Evolutionary conservation across 1,284 basidiomycete species (phyloP).

Genomic region (Trametes versicolor): DNA sequence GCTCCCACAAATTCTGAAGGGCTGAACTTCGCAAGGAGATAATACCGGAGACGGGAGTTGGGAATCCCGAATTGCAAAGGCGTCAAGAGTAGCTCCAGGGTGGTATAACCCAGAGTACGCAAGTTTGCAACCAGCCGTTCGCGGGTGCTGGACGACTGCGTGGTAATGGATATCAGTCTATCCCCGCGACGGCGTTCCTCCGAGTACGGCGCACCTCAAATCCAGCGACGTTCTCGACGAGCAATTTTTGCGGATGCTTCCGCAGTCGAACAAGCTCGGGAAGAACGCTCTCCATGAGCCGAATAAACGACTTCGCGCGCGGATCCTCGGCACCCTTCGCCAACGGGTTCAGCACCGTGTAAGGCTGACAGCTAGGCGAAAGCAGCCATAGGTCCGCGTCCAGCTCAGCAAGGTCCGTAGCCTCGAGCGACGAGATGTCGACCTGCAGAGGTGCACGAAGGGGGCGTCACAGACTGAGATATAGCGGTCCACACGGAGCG

Average conservation of each 20-base stretch:
- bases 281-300: constrained; percentile 71
- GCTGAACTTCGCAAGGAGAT: constrained; percentile 69
- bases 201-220: constrained; percentile 66
- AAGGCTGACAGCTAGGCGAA: constrained; percentile 84
- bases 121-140: constrained; percentile 60
- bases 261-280: constrained; percentile 59
- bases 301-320: constrained; percentile 78
- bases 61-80: constrained; percentile 82
- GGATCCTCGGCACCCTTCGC: constrained; percentile 76
- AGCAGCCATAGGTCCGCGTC: constrained; percentile 73
- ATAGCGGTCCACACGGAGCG: constrained; percentile 19
- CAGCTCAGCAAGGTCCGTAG: constrained; percentile 53
- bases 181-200: not conserved
- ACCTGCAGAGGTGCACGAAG: constrained; percentile 49
- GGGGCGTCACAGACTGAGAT: not conserved
- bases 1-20: constrained; percentile 46
- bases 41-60: constrained; percentile 82
- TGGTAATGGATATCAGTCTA: constrained; percentile 1
- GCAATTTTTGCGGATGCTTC: constrained; percentile 62
- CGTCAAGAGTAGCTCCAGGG: constrained; percentile 70
- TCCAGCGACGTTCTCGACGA: constrained; percentile 83
- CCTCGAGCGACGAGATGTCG: constrained; percentile 69
- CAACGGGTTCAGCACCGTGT: constrained; percentile 77
- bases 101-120: constrained; percentile 61
- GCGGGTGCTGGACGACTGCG: constrained; percentile 71